phyloP scores from a whole-genome alignment of 1,284 basidiomycete genomes.

The Acaromyces ingoldii region DNA sequence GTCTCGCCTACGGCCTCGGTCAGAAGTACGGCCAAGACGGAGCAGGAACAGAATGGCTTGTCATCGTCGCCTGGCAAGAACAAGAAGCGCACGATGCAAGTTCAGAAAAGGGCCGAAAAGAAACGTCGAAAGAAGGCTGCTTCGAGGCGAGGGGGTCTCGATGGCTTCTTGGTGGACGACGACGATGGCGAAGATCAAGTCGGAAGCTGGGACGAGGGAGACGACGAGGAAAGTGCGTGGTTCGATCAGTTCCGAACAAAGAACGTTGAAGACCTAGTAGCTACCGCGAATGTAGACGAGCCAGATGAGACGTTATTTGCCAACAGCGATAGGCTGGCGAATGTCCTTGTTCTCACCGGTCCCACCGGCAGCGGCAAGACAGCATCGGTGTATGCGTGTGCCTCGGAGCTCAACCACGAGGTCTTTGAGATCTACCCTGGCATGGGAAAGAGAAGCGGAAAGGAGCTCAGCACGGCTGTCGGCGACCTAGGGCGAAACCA shows the following conservation, averaged over 20 bases:
- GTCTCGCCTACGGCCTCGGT: too few relatives aligned
- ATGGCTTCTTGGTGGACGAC: slow-evolving; percentile 33
- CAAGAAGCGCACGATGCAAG: slow-evolving; percentile 8
- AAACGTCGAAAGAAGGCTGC: slow-evolving; percentile 9
- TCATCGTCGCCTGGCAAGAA: neutral
- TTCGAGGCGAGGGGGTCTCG: slow-evolving; percentile 11
- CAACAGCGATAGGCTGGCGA: neutral
- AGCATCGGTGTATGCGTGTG: slow-evolving; percentile 46
- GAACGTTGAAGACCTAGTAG: slow-evolving; percentile 1
- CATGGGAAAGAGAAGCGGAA: slow-evolving; percentile 69
- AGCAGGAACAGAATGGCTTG: too few relatives aligned
- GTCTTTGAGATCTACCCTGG: slow-evolving; percentile 98
- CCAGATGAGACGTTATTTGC: neutral
- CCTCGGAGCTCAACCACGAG: slow-evolving; percentile 75
- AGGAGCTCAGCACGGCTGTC: slow-evolving; percentile 72
- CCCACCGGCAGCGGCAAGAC: slow-evolving; percentile 55
- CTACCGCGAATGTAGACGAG: neutral
- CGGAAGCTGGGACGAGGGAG: too few relatives aligned
- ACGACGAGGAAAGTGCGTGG: slow-evolving; percentile 22
- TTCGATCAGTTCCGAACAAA: slow-evolving; percentile 23
- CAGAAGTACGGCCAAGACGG: too few relatives aligned
- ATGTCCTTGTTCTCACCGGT: slow-evolving; percentile 63
- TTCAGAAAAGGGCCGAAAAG: slow-evolving; percentile 14
- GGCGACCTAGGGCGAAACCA: slow-evolving; percentile 86
- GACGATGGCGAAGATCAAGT: slow-evolving; percentile 20